phyloP scores from a whole-genome alignment of 1,284 basidiomycete species.

The Thecaphora frezii region DNA sequence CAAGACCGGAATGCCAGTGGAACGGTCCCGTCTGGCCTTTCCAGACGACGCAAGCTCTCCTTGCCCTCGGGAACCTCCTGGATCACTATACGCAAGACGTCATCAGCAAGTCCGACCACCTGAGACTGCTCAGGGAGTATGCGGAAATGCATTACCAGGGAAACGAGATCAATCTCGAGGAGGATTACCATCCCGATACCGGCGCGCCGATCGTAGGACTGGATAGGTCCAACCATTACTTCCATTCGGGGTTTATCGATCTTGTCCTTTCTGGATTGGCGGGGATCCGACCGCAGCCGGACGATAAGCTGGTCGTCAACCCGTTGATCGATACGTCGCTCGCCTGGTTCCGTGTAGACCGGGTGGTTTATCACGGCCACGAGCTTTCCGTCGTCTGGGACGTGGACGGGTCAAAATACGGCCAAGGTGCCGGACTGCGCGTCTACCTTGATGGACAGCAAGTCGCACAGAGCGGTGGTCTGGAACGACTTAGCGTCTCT shows the following conservation, averaged over 20 bases:
- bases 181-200: constrained; percentile 9
- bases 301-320: constrained; percentile 10
- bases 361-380: constrained; percentile 10
- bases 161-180: constrained; percentile 4
- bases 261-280: constrained; percentile 7
- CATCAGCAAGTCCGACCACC: constrained; percentile 5
- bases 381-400: constrained; percentile 8
- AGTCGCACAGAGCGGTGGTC: too few relatives aligned
- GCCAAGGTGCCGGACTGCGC: background rate
- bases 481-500: too few relatives aligned
- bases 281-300: constrained; percentile 5
- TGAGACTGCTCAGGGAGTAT: constrained; percentile 3
- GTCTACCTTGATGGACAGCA: background rate
- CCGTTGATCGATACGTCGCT: constrained; percentile 5
- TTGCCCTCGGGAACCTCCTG: constrained; percentile 7
- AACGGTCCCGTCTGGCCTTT: constrained; percentile 11
- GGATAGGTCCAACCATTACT: constrained; percentile 6
- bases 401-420: constrained; percentile 5
- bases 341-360: constrained; percentile 6
- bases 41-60: constrained; percentile 9
- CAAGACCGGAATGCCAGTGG: constrained; percentile 9
- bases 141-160: constrained; percentile 4
- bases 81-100: constrained; percentile 5
- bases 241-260: constrained; percentile 12
- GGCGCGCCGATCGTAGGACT: constrained; percentile 8